These are phyloP conservation scores for Plantago major DNA, from an alignment of 257 asterid species.

Conservation along the genomic window DNA sequence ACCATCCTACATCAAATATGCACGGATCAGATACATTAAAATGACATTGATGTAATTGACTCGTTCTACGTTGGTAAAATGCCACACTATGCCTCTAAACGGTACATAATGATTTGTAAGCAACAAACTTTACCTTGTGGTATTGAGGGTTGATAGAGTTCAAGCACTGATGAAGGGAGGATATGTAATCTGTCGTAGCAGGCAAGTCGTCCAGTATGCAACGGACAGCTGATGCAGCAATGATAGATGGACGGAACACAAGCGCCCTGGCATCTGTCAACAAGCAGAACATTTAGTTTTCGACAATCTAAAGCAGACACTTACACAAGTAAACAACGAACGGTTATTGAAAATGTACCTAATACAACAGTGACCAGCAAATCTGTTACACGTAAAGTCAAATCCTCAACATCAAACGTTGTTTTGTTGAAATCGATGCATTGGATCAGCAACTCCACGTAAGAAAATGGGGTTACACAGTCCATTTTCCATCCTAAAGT, in stretches of 20 bases:
- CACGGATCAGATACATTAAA: neutral
- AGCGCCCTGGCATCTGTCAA: constrained; percentile 43
- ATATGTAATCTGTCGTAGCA: constrained; percentile 6
- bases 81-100: too few species aligned
- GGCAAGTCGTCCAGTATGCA: constrained; percentile 22
- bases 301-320: neutral
- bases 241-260: constrained; percentile 47
- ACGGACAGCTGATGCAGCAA: constrained; percentile 44
- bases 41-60: too few species aligned
- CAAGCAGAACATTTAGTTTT: neutral
- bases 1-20: constrained; percentile 34
- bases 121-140: constrained; percentile 32
- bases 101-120: too few species aligned
- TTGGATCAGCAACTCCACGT: constrained; percentile 29
- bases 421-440: constrained; percentile 17
- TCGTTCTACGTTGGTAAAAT: too few species aligned
- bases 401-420: constrained; percentile 25
- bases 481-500: constrained; percentile 53
- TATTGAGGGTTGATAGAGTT: constrained; percentile 35
- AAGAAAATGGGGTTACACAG: constrained; percentile 54
- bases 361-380: constrained; percentile 42
- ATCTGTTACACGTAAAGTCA: constrained; percentile 22
- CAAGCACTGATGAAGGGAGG: constrained; percentile 25
- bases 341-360: constrained; percentile 32
- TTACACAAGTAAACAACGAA: neutral